These are phyloP conservation scores for Arthrobotrys iridis DNA, from an alignment of 2,329 filamentous ascomycete species.

Conservation along the genomic window DNA sequence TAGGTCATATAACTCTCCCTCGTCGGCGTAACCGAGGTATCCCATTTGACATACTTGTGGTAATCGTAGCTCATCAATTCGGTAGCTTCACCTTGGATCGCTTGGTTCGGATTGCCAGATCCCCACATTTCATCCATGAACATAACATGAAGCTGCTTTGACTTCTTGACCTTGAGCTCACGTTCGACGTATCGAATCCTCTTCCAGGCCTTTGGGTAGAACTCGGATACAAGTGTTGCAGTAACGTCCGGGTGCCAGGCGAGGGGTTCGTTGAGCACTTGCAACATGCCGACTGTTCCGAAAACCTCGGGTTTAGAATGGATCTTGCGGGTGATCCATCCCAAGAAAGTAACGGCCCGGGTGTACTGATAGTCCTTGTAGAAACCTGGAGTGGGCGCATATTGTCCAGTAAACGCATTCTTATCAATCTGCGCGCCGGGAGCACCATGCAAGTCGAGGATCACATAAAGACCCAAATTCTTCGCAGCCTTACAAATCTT, in stretches of 20 bases:
- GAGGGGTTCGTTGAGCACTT: constrained; percentile 55
- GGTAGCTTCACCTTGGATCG: constrained; percentile 61
- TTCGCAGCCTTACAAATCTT: constrained; percentile 65
- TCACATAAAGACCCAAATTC: constrained; percentile 66
- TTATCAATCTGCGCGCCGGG: constrained; percentile 42
- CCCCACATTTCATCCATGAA: constrained; percentile 69
- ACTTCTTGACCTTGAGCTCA: constrained; percentile 62
- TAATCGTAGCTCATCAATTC: constrained; percentile 68
- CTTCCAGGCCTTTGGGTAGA: constrained; percentile 65
- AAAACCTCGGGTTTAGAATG: constrained; percentile 54
- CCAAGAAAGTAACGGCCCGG: constrained; percentile 61
- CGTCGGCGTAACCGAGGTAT: constrained; percentile 62
- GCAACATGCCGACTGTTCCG: constrained; percentile 52
- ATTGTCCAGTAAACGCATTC: constrained; percentile 56
- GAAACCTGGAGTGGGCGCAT: constrained; percentile 65
- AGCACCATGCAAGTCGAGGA: constrained; percentile 66
- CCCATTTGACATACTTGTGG: constrained; percentile 67
- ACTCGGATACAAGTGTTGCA: constrained; percentile 62
- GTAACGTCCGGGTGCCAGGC: constrained; percentile 37
- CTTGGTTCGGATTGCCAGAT: constrained; percentile 66
- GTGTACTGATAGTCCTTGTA: constrained; percentile 69
- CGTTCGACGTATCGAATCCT: constrained; percentile 66
- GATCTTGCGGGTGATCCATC: constrained; percentile 47
- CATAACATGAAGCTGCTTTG: constrained; percentile 67
- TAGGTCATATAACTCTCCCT: constrained; percentile 66